Evolutionary conservation across 495 filamentous ascomycete genomes (phyloP).

Genomic region (Cudoniella acicularis): DNA sequence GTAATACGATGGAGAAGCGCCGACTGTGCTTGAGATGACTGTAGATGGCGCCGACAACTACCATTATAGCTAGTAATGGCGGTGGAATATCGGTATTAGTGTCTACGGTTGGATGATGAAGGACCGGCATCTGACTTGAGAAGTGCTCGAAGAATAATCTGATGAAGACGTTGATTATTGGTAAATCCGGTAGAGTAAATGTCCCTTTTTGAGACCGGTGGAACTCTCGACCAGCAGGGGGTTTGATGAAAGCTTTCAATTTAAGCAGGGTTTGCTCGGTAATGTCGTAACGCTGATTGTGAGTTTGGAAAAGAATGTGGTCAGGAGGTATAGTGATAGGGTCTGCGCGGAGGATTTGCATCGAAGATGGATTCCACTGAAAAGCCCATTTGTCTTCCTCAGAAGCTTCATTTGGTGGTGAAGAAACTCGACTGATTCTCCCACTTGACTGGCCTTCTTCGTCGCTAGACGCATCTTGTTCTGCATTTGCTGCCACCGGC

Average conservation of each 20-base stretch:
- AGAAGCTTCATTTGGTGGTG: slow-evolving; percentile 19
- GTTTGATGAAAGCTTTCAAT: slow-evolving; percentile 10
- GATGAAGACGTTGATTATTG: slow-evolving; percentile 14
- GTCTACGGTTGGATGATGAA: slow-evolving; percentile 16
- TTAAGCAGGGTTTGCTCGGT: slow-evolving; percentile 4
- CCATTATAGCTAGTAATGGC: slow-evolving; percentile 12
- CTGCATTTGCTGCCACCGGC: neutral
- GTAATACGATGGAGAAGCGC: slow-evolving; percentile 12
- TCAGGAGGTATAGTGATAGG: slow-evolving; percentile 7
- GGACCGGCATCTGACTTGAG: slow-evolving; percentile 17
- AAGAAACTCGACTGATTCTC: slow-evolving; percentile 10
- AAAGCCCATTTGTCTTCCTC: slow-evolving; percentile 20
- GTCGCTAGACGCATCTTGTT: neutral
- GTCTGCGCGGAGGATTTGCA: slow-evolving; percentile 8
- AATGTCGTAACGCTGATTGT: slow-evolving; percentile 12
- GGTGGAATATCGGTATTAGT: slow-evolving; percentile 14
- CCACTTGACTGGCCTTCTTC: neutral
- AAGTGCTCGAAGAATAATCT: slow-evolving; percentile 15
- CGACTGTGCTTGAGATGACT: slow-evolving; percentile 13
- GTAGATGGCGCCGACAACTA: slow-evolving; percentile 13
- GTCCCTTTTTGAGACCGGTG: slow-evolving; percentile 12
- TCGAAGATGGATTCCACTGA: slow-evolving; percentile 14
- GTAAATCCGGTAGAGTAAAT: slow-evolving; percentile 9
- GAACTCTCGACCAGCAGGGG: slow-evolving; percentile 8
- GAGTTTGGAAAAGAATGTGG: slow-evolving; percentile 5